Percentiles rank a stretch among this genome's conserved stretches.
Conservation (phyloP, 2,329 filamentous ascomycete species). For the Trichoderma polysporum region DNA sequence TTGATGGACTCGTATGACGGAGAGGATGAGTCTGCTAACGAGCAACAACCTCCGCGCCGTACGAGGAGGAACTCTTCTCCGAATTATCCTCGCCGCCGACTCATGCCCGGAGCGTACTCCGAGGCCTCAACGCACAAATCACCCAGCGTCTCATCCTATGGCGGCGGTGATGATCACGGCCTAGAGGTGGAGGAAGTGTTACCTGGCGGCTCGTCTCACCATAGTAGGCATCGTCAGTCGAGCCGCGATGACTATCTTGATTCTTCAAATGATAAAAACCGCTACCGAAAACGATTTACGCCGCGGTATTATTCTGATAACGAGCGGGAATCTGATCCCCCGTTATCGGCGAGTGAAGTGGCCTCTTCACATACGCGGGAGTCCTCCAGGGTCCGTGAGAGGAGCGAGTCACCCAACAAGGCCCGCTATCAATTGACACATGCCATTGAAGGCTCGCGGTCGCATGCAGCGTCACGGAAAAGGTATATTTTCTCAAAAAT, state of each 20-base stretch:
- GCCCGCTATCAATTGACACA: conserved; percentile 29
- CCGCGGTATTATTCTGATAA: conserved; percentile 23
- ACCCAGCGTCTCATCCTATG: conserved; percentile 17
- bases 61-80: conserved; percentile 21
- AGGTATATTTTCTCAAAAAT: conserved; percentile 27
- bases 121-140: conserved; percentile 19
- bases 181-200: conserved; percentile 33
- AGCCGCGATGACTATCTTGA: conserved; percentile 32
- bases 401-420: conserved; percentile 33
- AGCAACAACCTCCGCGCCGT: conserved; percentile 13
- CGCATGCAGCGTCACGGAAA: conserved; percentile 34
- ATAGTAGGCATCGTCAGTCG: conserved; percentile 22
- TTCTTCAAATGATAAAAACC: conserved; percentile 29
- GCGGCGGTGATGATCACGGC: conserved; percentile 24
- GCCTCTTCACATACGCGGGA: conserved; percentile 28
- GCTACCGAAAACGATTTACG: conserved; percentile 19
- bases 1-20: conserved; percentile 23
- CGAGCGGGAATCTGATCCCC: conserved; percentile 25
- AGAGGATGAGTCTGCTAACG: conserved; percentile 20
- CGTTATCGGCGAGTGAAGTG: conserved; percentile 30
- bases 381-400: conserved; percentile 31
- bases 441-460: conserved; percentile 37
- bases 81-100: conserved; percentile 8
- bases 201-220: conserved; percentile 24
- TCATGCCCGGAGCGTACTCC: conserved; percentile 22